phyloP scores from a whole-genome alignment of 345 rosid genomes.

The Syzygium aromaticum region DNA sequence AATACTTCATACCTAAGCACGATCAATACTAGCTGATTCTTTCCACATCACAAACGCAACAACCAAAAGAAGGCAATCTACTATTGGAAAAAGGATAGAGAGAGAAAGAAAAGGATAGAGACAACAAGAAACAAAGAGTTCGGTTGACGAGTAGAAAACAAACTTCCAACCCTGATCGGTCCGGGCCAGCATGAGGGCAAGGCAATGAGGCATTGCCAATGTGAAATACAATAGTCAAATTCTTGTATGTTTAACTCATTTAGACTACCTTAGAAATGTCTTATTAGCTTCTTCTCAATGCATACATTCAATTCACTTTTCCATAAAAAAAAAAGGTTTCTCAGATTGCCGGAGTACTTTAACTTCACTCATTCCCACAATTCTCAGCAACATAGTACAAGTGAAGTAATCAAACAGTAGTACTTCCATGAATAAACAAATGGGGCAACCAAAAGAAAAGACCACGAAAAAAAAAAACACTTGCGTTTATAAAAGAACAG shows the following conservation, averaged over 20 bases:
- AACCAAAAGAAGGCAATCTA: background rate
- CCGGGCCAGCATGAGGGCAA: background rate
- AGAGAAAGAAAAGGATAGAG: background rate
- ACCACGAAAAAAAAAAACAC: background rate
- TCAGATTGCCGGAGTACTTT: background rate
- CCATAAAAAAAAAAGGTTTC: background rate
- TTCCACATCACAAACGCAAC: background rate
- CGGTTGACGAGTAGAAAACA: background rate
- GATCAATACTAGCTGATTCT: background rate
- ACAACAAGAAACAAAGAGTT: background rate
- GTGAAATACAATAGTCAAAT: background rate
- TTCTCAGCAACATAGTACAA: background rate
- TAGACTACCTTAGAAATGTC: background rate
- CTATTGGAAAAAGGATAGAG: background rate
- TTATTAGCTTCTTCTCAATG: background rate
- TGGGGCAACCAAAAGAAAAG: background rate
- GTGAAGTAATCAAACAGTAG: background rate
- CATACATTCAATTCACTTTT: background rate
- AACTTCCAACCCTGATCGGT: background rate
- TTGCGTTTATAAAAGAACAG: background rate
- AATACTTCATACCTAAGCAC: background rate
- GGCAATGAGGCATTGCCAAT: background rate
- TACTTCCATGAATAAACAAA: background rate
- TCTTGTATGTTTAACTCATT: background rate
- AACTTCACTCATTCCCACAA: background rate